phyloP scores from a whole-genome alignment of 805 yeast species.

The Hyphopichia homilentoma region DNA sequence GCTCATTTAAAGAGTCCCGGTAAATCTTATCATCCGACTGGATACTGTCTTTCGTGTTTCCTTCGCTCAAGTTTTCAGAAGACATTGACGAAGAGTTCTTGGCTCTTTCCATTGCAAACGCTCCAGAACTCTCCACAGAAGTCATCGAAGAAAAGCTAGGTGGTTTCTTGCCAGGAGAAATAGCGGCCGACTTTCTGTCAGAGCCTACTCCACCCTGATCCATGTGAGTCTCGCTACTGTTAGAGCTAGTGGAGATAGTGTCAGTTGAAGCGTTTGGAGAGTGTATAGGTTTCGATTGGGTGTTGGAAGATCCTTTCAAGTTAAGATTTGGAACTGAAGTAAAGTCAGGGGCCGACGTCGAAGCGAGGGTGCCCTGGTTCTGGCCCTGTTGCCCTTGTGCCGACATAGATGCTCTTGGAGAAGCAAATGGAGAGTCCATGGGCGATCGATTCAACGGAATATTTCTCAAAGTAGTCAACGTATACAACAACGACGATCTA shows the following conservation, averaged over 20 bases:
- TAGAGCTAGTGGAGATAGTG: slow-evolving; percentile 1
- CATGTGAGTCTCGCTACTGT: not conserved
- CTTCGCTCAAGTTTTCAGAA: slow-evolving; percentile 4
- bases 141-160: slow-evolving; percentile 4
- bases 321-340: too few species aligned
- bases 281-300: too few species aligned
- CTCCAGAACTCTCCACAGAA: slow-evolving; percentile 3
- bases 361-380: not conserved
- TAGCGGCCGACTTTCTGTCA: not conserved
- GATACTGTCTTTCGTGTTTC: not conserved
- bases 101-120: slow-evolving; percentile 3
- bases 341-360: too few species aligned
- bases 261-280: slow-evolving; percentile 5
- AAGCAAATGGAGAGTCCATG: slow-evolving; percentile 34
- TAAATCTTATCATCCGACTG: not conserved
- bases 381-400: slow-evolving; percentile 20
- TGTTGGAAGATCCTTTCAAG: too few species aligned
- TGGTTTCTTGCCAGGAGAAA: not conserved
- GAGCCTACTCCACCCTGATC: not conserved
- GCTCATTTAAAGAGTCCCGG: not conserved
- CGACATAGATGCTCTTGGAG: slow-evolving; percentile 49
- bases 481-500: slow-evolving; percentile 37
- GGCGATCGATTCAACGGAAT: slow-evolving; percentile 35
- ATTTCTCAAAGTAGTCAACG: slow-evolving; percentile 36
- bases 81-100: slow-evolving; percentile 6